Evolutionary conservation across 2,329 filamentous ascomycete genomes (phyloP).

Genomic region (Eutypa lata): DNA sequence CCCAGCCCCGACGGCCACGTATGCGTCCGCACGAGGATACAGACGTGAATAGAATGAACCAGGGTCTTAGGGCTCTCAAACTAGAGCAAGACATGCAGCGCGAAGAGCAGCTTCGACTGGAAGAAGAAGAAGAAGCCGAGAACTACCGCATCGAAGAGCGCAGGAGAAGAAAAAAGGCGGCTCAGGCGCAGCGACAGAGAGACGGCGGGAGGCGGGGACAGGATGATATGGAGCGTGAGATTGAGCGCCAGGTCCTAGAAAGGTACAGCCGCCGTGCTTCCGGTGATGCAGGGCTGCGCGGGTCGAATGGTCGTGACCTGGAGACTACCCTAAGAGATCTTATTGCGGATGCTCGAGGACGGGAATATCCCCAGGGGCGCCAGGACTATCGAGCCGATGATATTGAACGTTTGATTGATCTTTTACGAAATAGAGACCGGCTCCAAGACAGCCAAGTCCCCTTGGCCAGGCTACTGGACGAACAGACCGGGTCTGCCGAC

Average conservation of each 20-base stretch:
- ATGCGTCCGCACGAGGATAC: background rate
- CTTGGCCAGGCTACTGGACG: background rate
- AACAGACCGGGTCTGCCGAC: background rate
- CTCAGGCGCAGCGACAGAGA: background rate
- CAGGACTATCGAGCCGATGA: background rate
- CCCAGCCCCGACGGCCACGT: background rate
- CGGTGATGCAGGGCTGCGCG: background rate
- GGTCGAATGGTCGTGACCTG: background rate
- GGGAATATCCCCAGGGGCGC: background rate
- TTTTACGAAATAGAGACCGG: background rate
- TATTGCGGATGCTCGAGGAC: background rate
- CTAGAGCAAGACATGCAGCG: background rate
- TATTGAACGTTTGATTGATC: background rate
- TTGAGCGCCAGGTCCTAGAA: slow-evolving; percentile 1
- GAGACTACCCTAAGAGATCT: background rate
- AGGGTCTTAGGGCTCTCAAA: background rate
- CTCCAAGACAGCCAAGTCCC: background rate
- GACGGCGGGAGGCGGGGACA: background rate
- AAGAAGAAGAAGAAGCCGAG: background rate
- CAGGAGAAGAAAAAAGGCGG: background rate
- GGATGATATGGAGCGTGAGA: background rate
- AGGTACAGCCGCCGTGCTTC: background rate
- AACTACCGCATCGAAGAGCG: background rate
- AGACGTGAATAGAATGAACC: slow-evolving; percentile 1
- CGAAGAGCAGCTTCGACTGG: background rate